Conservation (phyloP, 2,329 filamentous ascomycete genomes). For the Sporothrix globosa region DNA sequence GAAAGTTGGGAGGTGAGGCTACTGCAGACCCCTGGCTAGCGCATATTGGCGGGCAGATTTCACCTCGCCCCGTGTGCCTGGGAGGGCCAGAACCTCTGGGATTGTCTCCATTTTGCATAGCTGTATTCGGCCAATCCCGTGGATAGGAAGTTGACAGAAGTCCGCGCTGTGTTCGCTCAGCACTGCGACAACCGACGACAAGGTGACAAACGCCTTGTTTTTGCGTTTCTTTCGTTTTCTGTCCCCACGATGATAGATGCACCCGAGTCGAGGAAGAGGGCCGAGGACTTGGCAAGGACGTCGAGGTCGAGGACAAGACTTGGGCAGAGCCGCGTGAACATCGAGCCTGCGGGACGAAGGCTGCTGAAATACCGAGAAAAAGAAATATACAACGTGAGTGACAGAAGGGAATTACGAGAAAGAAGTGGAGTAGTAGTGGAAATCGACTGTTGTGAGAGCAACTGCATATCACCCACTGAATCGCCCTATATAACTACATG, state of each 20-base stretch:
- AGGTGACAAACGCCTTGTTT: neutral
- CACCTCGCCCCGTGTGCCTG: neutral
- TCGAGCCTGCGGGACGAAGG: neutral
- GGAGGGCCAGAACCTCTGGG: constrained; percentile 15
- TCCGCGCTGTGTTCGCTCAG: neutral
- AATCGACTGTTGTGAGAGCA: too few relatives aligned
- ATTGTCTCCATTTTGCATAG: neutral
- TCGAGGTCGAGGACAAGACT: constrained; percentile 5
- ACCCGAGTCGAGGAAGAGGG: neutral
- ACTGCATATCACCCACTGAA: neutral
- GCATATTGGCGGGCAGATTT: constrained; percentile 3
- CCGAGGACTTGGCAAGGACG: too few relatives aligned
- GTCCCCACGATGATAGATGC: neutral
- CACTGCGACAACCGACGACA: too few relatives aligned
- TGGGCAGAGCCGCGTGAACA: neutral
- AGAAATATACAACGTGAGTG: neutral
- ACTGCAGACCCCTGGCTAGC: neutral
- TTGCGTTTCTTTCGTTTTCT: neutral
- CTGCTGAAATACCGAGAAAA: neutral
- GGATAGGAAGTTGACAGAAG: neutral
- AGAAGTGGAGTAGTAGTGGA: neutral
- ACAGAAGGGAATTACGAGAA: neutral
- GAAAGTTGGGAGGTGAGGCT: neutral
- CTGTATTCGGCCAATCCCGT: neutral
- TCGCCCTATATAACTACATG: neutral